These are phyloP conservation scores for Helenozyma baotianmanensis DNA, from an alignment of 805 yeast genomes.

Conservation along the genomic window DNA sequence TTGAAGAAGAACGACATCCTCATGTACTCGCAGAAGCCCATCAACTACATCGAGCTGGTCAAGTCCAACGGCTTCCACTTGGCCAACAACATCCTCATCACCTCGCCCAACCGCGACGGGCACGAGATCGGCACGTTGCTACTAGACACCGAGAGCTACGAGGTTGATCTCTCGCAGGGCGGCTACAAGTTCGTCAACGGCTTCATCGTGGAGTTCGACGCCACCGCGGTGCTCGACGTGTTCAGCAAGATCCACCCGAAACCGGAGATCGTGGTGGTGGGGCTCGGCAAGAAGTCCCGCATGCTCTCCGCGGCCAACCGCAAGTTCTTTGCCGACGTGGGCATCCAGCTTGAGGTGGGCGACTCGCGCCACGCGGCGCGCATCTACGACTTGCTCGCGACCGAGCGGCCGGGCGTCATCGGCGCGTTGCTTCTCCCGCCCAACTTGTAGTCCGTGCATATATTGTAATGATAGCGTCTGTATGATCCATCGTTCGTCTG, in stretches of 20 bases:
- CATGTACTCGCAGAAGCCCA: slow-evolving; percentile 38
- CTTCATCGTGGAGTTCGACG: slow-evolving; percentile 52
- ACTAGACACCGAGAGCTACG: slow-evolving; percentile 56
- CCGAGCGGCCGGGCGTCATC: slow-evolving; percentile 72
- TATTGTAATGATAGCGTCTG: too few relatives aligned
- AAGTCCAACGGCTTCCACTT: slow-evolving; percentile 56
- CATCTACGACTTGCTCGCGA: slow-evolving; percentile 69
- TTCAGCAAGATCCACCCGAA: slow-evolving; percentile 61
- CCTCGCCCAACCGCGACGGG: slow-evolving; percentile 35
- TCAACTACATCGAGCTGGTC: slow-evolving; percentile 40
- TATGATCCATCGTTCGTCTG: too few relatives aligned
- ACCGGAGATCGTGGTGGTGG: slow-evolving; percentile 72
- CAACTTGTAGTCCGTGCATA: too few relatives aligned
- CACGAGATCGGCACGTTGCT: slow-evolving; percentile 45
- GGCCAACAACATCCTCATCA: slow-evolving; percentile 47
- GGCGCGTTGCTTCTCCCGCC: slow-evolving; percentile 74
- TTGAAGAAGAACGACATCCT: slow-evolving; percentile 41
- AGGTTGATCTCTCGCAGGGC: slow-evolving; percentile 46
- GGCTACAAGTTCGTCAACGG: slow-evolving; percentile 43
- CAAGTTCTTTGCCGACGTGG: slow-evolving; percentile 47
- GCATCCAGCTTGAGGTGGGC: slow-evolving; percentile 67
- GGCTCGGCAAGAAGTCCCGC: slow-evolving; percentile 63
- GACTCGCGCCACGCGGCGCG: slow-evolving; percentile 62
- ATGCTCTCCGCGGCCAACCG: slow-evolving; percentile 56
- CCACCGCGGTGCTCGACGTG: slow-evolving; percentile 38